Base-by-base conservation (phyloP, 139 green algal genomes). In the Tetradesmus lagerheimii region DNA sequence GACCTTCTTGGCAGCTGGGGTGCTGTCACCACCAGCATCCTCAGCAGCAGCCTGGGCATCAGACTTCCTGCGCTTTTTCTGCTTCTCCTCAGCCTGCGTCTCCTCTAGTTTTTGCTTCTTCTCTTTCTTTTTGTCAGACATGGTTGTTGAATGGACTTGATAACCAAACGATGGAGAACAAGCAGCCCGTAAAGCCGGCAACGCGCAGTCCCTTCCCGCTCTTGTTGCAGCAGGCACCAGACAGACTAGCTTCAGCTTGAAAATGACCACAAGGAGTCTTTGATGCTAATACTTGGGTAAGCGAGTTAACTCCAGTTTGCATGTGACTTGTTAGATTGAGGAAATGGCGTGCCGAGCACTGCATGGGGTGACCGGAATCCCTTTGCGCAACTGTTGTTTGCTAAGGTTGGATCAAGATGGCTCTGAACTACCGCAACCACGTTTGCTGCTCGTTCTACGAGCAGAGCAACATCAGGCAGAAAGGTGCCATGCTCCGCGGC, bases 41-140 rank as follows among this genome's bases (percentile, higher is more conserved):
- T 62, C 87, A 43, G 34, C 50, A 15, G 25, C 35, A 29, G 20
- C 29, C 47, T 90, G 62, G 34, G 18, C 62, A n/a, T 50, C 80
- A 76, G 85, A 45, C 87, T 86, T 86, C 75, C 76, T 90, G 29
- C 14, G 16, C 87, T 90, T 81, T 39, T 87, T 74, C 9, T 75
- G 31, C 86, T 90, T 77, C 23, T 43, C 75, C 9, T 53, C 86
- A 25, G 57, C 41, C 45, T 62, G 27, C 35, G 23, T 29, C 16
- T 34, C 75, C 25, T 62, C 75, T 87, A 37, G 39, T 38, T 53
- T 57, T 6, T 71, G 29, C 38, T 87, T 64, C 38, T 91, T 90
- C 53, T 81, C 53, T 16, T 80, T 62, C 47, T 87, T 87, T n/a
- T 74, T 91, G 39, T 50, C 86, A 18, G 43, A 45, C 47, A 57